Evolutionary conservation across 768 basidiomycete genomes (phyloP).

Genomic region (Antrodiella citrinella): DNA sequence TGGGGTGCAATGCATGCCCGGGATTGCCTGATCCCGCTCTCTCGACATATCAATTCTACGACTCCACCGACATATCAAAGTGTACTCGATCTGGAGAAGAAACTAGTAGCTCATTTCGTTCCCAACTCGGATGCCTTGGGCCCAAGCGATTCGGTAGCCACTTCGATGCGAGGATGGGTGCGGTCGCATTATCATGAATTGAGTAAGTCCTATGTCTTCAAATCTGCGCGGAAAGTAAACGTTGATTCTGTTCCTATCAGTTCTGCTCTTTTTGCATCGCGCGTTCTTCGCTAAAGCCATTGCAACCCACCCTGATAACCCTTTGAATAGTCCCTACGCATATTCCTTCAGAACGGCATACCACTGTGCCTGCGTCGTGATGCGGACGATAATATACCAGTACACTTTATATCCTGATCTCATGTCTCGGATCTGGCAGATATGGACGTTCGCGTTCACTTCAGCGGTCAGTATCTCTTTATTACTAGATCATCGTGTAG

Average conservation of each 20-base stretch:
- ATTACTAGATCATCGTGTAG: background rate
- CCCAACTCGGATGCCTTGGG: slow-evolving; percentile 18
- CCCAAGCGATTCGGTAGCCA: slow-evolving; percentile 14
- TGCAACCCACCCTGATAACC: slow-evolving; percentile 37
- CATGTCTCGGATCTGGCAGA: slow-evolving; percentile 45
- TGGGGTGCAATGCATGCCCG: slow-evolving; percentile 56
- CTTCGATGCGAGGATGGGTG: slow-evolving; percentile 19
- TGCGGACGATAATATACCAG: slow-evolving; percentile 33
- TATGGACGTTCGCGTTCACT: slow-evolving; percentile 51
- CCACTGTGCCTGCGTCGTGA: slow-evolving; percentile 38
- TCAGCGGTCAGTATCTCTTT: slow-evolving; percentile 38
- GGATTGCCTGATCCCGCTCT: slow-evolving; percentile 55
- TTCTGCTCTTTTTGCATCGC: slow-evolving; percentile 48
- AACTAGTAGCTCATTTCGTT: slow-evolving; percentile 52
- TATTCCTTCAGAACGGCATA: slow-evolving; percentile 47
- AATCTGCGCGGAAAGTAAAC: background rate
- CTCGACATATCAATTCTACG: slow-evolving; percentile 46
- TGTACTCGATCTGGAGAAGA: slow-evolving; percentile 41
- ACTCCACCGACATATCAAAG: slow-evolving; percentile 48
- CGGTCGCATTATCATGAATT: slow-evolving; percentile 39
- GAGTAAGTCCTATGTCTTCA: slow-evolving; percentile 20
- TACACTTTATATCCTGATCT: slow-evolving; percentile 37
- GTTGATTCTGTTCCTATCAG: slow-evolving; percentile 23
- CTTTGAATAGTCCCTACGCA: slow-evolving; percentile 38
- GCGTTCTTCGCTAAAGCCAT: slow-evolving; percentile 51